Base-by-base conservation (phyloP, 2,329 filamentous ascomycete genomes). In the Neurospora sp. region DNA sequence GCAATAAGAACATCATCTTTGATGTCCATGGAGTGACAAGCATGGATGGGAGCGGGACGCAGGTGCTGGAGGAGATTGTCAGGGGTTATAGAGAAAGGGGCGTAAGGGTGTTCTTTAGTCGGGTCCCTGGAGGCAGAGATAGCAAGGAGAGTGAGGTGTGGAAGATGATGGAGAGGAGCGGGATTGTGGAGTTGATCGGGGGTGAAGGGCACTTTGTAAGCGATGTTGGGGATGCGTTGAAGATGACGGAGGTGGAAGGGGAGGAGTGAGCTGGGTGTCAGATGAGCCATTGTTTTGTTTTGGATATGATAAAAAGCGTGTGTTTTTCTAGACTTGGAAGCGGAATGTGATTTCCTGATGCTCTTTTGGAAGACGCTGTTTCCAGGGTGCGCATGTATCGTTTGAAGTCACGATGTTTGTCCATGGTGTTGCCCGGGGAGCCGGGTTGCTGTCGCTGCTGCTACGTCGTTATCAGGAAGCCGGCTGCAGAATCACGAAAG, bases 21-120 rank as follows among this genome's bases (percentile, higher is more conserved):
- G 96, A 99, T 78, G 93, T 98, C 8, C 95, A 98, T 75, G 96
- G 96, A n/a, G 96, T 99, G 3, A 97, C 94, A 0, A 91, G 91
- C 38, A 89, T 99, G 76, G 96, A 99, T 78, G 96, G 93, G 6
- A 97, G 93, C 0, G 96, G 95, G 1, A 91, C 93, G 0, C 96
- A 98, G 80, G 95, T 98, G 0, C 84, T 99, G 2, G 87, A 88
- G 66, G 96, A 98, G 80, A 98, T 98, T 74, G 93, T 99, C 17
- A 84, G 89, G 67, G 86, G 84, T 38, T 98, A 98, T 78, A 84
- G 90, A n/a, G 86, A 91, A 40, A 84, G 90, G 4, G 91, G 91
- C 0, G 93, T 95, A 1, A 83, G 88, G 1, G 91, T 96, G 9
- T 94, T 92, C 78, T 95, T 95, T 77, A 88, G 86, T 38, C 81